Percentiles rank a stretch among this genome's conserved stretches.
Conservation (phyloP, 345 rosid species). For the Luvunga scandens region DNA sequence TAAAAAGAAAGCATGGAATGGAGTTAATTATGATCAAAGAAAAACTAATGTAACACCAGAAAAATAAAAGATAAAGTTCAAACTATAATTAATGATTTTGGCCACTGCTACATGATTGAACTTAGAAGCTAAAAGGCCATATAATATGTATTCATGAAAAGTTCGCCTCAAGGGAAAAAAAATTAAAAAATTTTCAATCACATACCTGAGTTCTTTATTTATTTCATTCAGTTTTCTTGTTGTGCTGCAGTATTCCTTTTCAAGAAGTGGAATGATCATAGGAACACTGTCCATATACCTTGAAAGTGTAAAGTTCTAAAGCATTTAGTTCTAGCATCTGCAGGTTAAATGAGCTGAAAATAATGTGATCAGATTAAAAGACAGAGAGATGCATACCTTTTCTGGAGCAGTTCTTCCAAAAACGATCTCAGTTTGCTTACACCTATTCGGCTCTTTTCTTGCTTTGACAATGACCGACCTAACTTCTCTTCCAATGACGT, state of each 20-base stretch:
- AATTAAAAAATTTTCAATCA: not conserved
- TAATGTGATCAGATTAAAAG: not conserved
- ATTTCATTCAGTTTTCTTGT: conserved; percentile 65
- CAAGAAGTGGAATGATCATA: conserved; percentile 80
- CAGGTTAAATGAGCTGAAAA: not conserved
- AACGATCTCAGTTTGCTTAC: conserved; percentile 82
- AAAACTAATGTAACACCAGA: not conserved
- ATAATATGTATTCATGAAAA: conserved; percentile 3
- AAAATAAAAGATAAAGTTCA: not conserved
- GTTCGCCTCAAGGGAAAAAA: not conserved
- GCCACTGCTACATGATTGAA: not conserved
- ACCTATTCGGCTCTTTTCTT: conserved; percentile 84
- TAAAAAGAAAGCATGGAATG: conserved; percentile 11
- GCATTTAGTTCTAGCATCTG: conserved; percentile 16
- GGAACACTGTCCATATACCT: conserved; percentile 96
- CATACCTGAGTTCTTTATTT: conserved; percentile 85
- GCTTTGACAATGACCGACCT: conserved; percentile 65
- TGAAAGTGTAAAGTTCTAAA: conserved; percentile 20
- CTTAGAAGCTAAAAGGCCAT: not conserved
- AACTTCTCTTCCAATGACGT: conserved; percentile 75
- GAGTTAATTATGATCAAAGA: conserved; percentile 8
- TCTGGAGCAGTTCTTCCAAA: conserved; percentile 83
- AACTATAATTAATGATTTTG: not conserved
- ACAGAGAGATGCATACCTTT: conserved; percentile 43
- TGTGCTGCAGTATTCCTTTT: conserved; percentile 73